phyloP scores from a whole-genome alignment of 495 filamentous ascomycete species.

The Apiosordaria backusii region DNA sequence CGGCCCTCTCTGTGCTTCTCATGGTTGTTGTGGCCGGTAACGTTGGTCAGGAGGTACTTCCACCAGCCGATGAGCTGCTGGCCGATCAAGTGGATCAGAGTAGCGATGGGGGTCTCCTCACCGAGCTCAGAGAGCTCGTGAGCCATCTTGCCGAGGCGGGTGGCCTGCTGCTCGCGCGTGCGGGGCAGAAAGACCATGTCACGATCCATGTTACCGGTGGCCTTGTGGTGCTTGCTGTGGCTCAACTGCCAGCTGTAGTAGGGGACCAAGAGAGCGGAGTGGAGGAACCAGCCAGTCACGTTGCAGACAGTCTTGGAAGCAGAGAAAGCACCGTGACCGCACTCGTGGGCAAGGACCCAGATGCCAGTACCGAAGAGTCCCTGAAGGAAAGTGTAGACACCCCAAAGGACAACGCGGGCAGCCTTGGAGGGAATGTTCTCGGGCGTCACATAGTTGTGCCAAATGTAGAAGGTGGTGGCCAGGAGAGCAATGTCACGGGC shows the following conservation, averaged over 20 bases:
- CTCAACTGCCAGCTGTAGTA: constrained; percentile 95
- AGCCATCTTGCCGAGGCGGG: constrained; percentile 60
- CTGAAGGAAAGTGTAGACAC: constrained; percentile 66
- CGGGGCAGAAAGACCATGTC: constrained; percentile 97
- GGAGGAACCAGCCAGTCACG: constrained; percentile 78
- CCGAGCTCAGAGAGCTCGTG: constrained; percentile 82
- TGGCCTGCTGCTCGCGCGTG: constrained; percentile 72
- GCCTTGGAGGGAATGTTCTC: constrained; percentile 57
- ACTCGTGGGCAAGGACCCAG: constrained; percentile 87
- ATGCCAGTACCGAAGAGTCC: constrained; percentile 75
- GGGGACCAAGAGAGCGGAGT: constrained; percentile 77
- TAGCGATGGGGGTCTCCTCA: constrained; percentile 91
- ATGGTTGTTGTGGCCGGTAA: constrained; percentile 93
- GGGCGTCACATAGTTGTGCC: constrained; percentile 60
- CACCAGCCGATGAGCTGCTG: constrained; percentile 93
- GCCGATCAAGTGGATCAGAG: constrained; percentile 62
- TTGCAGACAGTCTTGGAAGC: constrained; percentile 76
- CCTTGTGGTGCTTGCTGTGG: constrained; percentile 93
- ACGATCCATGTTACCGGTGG: constrained; percentile 89
- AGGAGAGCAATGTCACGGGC: constrained; percentile 64
- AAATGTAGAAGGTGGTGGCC: constrained; percentile 61
- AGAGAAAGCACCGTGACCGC: constrained; percentile 84
- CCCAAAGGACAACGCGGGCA: constrained; percentile 59
- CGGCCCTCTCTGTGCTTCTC: constrained; percentile 77
- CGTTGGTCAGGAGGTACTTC: constrained; percentile 79